Base-by-base conservation (phyloP, 345 rosid genomes). In the Combretum micranthum region DNA sequence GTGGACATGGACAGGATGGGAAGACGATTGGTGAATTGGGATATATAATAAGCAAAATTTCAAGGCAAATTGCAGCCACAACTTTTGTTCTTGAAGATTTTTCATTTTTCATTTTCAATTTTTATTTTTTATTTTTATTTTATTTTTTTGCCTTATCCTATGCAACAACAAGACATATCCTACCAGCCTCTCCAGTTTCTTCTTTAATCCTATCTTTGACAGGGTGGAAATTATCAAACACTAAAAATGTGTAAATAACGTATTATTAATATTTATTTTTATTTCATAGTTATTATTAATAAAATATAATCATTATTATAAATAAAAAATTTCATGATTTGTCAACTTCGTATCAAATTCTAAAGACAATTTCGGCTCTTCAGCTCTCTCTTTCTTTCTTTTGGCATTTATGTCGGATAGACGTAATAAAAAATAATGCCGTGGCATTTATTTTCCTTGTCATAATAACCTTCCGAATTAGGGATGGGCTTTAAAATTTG, bases 41-140 rank as follows among this genome's bases (percentile, higher is more conserved):
- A 74, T n/a, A n/a, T n/a, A n/a, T n/a, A n/a, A 67, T 61, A 44
- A 50, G 39, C 54, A 50, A 63, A 73, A 62, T 70, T 67, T 11
- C 64, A 54, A 45, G 76, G 48, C 80, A 62, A 77, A 39, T 78
- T 71, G 74, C 71, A 75, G 55, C 93, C 93, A 85, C 88, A 80
- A 65, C 69, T 78, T 82, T 78, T 63, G 4, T 48, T 57, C 57
- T 42, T 42, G 42, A 57, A 10, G 46, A 17, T 39, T 25, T 54
- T 50, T 25, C n/a, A 47, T 52, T 17, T 25, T 21, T 64, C 63
- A 64, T 64, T 75, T 62, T 53, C 12, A 12, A 45, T 56, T 46
- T 21, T 18, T 51, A 9, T 15, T 12, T 12, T 48, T 39, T 44
- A 23, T 15, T 51, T 42, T n/a, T n/a, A n/a, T n/a, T n/a, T n/a